Conservation (phyloP, 1,284 basidiomycete genomes). For the Ganoderma sinense region DNA sequence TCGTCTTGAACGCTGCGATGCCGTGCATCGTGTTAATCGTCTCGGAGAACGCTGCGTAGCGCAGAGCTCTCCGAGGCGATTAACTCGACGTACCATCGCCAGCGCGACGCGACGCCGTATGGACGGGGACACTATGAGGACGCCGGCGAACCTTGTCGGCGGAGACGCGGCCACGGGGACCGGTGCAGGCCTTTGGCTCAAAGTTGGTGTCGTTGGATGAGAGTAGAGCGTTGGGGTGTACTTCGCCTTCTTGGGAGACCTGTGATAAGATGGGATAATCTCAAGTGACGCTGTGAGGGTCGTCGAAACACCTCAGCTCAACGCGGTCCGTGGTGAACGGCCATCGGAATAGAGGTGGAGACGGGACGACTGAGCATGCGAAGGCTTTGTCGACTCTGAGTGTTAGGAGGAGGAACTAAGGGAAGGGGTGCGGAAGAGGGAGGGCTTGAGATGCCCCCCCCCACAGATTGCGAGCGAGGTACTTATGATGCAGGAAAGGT, state of each 20-base stretch:
- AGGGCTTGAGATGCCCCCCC: not conserved
- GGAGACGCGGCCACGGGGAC: not conserved
- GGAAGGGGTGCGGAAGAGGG: not conserved
- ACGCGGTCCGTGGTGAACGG: too few relatives aligned
- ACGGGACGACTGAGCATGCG: not conserved
- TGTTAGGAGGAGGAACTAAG: not conserved
- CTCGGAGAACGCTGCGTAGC: not conserved
- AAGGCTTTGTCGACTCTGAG: not conserved
- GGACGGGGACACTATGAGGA: not conserved
- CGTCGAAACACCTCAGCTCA: too few relatives aligned
- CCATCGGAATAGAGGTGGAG: too few relatives aligned
- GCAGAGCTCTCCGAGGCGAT: not conserved
- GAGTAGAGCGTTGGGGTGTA: not conserved
- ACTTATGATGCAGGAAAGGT: not conserved
- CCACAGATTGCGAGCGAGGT: not conserved
- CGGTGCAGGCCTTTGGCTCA: not conserved
- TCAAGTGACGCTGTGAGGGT: not conserved
- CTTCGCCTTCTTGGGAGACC: not conserved
- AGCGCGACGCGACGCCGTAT: not conserved
- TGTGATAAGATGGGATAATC: not conserved
- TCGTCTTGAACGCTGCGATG: not conserved
- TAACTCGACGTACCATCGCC: not conserved
- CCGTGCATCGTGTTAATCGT: not conserved
- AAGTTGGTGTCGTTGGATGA: too few relatives aligned
- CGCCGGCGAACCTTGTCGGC: too few relatives aligned